These are phyloP conservation scores for Potentilla sterilis DNA, from an alignment of 306 rosid species.

Conservation along the genomic window DNA sequence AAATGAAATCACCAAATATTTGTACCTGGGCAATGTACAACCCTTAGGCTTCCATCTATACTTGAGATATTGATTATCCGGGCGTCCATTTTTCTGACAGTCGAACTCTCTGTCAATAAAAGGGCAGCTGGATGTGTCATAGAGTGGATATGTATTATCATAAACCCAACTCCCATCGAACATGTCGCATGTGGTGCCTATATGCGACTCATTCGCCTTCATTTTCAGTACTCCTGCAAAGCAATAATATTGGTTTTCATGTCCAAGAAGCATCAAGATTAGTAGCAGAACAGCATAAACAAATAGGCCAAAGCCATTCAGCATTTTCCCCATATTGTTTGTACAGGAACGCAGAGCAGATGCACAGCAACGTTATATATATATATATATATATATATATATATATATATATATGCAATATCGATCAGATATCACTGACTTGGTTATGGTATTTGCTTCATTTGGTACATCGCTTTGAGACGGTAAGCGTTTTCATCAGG, in stretches of 20 bases:
- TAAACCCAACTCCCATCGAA: conserved; percentile 42
- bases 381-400: background rate
- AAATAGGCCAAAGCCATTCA: background rate
- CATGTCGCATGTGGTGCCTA: conserved; percentile 17
- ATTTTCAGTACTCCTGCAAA: background rate
- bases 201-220: background rate
- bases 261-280: background rate
- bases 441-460: background rate
- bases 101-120: conserved; percentile 32
- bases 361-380: background rate
- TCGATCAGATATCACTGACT: background rate
- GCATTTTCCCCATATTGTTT: background rate
- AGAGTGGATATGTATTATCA: conserved; percentile 29
- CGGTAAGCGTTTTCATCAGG: background rate
- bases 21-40: conserved; percentile 39
- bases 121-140: conserved; percentile 27
- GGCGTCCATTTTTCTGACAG: conserved; percentile 47
- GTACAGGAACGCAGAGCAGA: background rate
- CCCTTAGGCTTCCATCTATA: conserved; percentile 45
- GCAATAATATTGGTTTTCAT: background rate
- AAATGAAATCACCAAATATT: background rate
- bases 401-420: background rate
- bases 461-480: background rate
- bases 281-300: background rate
- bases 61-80: conserved; percentile 31